Evolutionary conservation across 1,139 yeast species (phyloP).

Genomic region (Zygosaccharomyces sapae): DNA sequence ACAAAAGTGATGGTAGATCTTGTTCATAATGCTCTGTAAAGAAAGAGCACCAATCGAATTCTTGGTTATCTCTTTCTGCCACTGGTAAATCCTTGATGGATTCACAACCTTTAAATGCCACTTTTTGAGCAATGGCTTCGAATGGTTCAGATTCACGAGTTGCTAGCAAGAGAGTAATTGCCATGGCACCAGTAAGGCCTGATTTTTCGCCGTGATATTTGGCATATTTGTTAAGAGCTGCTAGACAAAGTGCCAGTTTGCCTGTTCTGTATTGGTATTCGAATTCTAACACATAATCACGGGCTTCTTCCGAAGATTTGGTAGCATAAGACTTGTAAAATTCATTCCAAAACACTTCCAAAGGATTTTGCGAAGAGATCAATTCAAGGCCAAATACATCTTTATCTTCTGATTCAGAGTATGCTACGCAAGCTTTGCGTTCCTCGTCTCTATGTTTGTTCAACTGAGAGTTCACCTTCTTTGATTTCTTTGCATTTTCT

Average conservation of each 20-base stretch:
- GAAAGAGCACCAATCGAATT: conserved; percentile 27
- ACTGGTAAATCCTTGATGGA: conserved; percentile 30
- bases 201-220: conserved; percentile 18
- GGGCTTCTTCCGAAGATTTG: conserved; percentile 35
- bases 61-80: conserved; percentile 20
- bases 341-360: conserved; percentile 39
- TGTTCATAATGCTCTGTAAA: conserved; percentile 17
- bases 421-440: conserved; percentile 37
- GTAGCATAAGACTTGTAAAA: conserved; percentile 39
- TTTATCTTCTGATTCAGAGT: conserved; percentile 37
- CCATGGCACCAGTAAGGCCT: conserved; percentile 29
- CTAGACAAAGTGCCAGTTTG: conserved; percentile 46
- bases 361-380: conserved; percentile 39
- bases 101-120: conserved; percentile 37
- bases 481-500: conserved; percentile 38
- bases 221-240: conserved; percentile 39
- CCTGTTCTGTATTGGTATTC: conserved; percentile 42
- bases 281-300: conserved; percentile 43
- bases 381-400: conserved; percentile 45
- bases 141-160: conserved; percentile 21
- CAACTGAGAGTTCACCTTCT: conserved; percentile 39
- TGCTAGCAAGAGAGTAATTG: conserved; percentile 25
- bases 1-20: conserved; percentile 21
- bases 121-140: conserved; percentile 36
- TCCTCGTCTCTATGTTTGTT: conserved; percentile 40